Conservation (phyloP, 306 rosid species). For the Casuarina cunninghamiana region DNA sequence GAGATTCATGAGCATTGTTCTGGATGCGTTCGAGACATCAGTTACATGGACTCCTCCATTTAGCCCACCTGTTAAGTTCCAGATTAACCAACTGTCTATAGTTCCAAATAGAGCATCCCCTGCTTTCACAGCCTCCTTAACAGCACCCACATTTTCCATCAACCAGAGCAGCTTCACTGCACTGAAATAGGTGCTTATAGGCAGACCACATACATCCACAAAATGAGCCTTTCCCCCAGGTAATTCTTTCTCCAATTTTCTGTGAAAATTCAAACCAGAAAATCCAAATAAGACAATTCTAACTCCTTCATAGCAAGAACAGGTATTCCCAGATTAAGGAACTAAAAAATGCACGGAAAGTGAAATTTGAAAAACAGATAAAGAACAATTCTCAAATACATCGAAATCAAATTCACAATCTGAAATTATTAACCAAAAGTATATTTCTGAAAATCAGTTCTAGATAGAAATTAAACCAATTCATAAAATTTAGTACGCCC, state of each 20-base stretch:
- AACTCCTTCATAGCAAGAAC: not conserved
- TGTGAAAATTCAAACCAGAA: conserved; percentile 27
- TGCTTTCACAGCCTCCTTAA: conserved; percentile 54
- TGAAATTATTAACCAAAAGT: not conserved
- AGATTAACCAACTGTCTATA: conserved; percentile 82
- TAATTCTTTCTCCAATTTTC: conserved; percentile 77
- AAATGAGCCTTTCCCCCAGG: conserved; percentile 79
- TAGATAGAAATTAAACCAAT: not conserved
- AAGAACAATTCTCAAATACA: not conserved
- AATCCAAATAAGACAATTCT: not conserved
- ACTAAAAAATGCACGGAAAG: conserved; percentile 11
- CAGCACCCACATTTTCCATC: conserved; percentile 67
- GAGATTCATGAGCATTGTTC: conserved; percentile 92
- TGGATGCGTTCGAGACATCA: conserved; percentile 82
- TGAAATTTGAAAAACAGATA: not conserved
- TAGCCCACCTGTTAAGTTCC: conserved; percentile 83
- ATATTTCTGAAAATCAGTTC: not conserved
- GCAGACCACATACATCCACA: conserved; percentile 75
- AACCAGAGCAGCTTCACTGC: conserved; percentile 83
- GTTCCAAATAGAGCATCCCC: conserved; percentile 92
- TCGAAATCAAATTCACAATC: not conserved
- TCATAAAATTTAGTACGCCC: not conserved
- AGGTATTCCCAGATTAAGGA: not conserved
- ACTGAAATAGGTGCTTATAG: conserved; percentile 84
- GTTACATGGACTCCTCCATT: conserved; percentile 78